Evolutionary conservation across 495 filamentous ascomycete species (phyloP), one percentile per base, ranked within the genome.

Genomic region (Neurospora sp.): DNA sequence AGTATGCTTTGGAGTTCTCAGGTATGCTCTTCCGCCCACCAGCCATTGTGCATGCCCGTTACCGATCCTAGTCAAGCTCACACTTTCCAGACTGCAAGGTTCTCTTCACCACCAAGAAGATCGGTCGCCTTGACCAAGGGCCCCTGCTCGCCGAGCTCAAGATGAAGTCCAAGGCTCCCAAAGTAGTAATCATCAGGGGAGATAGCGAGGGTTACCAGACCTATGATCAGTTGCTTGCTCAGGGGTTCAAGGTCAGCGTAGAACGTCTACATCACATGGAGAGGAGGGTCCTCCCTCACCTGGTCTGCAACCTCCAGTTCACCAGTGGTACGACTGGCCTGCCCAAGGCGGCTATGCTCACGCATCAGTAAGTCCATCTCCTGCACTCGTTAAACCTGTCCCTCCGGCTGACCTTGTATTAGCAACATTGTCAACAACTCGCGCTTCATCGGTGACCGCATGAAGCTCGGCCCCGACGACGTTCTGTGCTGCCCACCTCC

Each of bases 261-360:
- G 79, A 74, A 12, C 75, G 74, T 10, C 79, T 85, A 10, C 77
- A 82, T 69, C 75, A 76, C 5, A 77, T 78, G 62, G 78, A 85
- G 71, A 74, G 80, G 38, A 84, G 84, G 71, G 82, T 91, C 27
- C 84, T 86, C 37, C 86, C 89, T 5, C 84, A 88, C 71, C 86
- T 91, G 73, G 89, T 92, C 8, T 90, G 88, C 78, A 92, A 91
- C 74, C 82, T 92, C 37, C 90, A 92, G 75, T 92, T 91, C 81
- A 92, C 90, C 46, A 90, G 88, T 77, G 90, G 90, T 35, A 91
- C 90, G 18, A 92, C 90, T 0, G 90, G 90, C 4, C 87, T 88
- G 37, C 91, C 91, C 46, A 92, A 93, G 75, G 90, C 90, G 5
- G 90, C 90, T n/a, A 92, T 92, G 89, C 82, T 93, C 72, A 92